Conservation (phyloP, 2,329 filamentous ascomycete genomes). For the Clarireedia monteithiana region DNA sequence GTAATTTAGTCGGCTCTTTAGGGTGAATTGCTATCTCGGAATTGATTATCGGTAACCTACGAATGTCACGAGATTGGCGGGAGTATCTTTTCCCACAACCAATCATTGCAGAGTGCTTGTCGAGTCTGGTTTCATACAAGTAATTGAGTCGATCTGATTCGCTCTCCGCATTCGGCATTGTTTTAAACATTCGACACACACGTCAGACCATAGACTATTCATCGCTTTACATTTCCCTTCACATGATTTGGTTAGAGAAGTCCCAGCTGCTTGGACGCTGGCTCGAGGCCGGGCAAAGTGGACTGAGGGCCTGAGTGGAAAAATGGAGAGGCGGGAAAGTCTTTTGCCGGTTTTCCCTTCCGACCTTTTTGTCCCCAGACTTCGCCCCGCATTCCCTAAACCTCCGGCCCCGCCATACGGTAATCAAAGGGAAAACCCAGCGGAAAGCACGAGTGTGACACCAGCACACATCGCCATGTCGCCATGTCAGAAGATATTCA, state of each 20-base stretch:
- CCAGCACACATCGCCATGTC: neutral
- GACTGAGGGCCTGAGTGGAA: neutral
- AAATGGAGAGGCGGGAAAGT: conserved; percentile 2
- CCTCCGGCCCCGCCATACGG: neutral
- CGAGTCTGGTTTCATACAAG: neutral
- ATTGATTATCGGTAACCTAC: conserved; percentile 1
- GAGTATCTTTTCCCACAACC: conserved; percentile 2
- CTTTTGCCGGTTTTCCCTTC: neutral
- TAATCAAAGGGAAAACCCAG: neutral
- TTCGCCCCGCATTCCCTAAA: neutral
- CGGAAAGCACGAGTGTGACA: neutral
- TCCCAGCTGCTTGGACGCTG: neutral
- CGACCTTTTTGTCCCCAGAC: neutral
- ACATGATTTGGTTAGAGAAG: neutral
- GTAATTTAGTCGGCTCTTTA: conserved; percentile 9
- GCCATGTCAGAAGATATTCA: neutral
- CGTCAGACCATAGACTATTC: neutral
- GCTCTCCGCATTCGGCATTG: neutral
- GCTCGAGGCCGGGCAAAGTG: neutral
- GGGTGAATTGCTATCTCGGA: neutral
- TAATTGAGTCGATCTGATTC: neutral
- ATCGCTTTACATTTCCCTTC: neutral
- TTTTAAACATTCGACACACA: neutral
- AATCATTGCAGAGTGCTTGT: neutral
- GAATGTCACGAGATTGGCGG: neutral